A percentile compares a stretch with the other conserved stretches of the same genome.
Evolutionary conservation across 352 stramenopile genomes (phyloP).

Genomic region (Phytophthora syringae): DNA sequence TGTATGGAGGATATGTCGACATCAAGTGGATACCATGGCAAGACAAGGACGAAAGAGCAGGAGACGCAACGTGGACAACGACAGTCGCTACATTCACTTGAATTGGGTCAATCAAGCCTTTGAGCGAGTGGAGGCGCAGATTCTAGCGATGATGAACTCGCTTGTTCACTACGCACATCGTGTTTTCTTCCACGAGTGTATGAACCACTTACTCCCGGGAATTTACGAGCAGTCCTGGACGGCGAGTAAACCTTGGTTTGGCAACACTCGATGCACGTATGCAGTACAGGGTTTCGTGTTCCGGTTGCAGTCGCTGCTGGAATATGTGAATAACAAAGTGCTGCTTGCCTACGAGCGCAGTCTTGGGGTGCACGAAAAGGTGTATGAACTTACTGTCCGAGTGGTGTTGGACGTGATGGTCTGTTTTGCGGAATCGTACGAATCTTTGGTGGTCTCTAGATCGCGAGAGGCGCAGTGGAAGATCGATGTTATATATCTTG

Average conservation of each 20-base stretch:
- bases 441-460: constrained; percentile 52
- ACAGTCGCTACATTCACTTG: constrained; percentile 46
- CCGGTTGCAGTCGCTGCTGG: constrained; percentile 54
- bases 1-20: constrained; percentile 67
- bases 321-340: constrained; percentile 45
- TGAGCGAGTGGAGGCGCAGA: constrained; percentile 59
- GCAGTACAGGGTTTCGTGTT: constrained; percentile 62
- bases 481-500: constrained; percentile 75
- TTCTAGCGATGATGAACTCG: constrained; percentile 57
- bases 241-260: constrained; percentile 65
- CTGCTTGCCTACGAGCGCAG: constrained; percentile 56
- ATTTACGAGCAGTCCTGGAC: constrained; percentile 69
- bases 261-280: constrained; percentile 65
- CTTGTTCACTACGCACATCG: constrained; percentile 63
- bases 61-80: constrained; percentile 22
- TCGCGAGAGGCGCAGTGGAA: constrained; percentile 64
- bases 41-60: constrained; percentile 36
- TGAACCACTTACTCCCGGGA: constrained; percentile 47
- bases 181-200: constrained; percentile 67
- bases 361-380: constrained; percentile 69
- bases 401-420: constrained; percentile 57
- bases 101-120: constrained; percentile 75
- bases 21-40: constrained; percentile 60
- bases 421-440: constrained; percentile 57
- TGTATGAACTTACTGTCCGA: constrained; percentile 57